Evolutionary conservation across 371 early-diverging fungal species (phyloP).

Genomic region (Globomyces sp.): DNA sequence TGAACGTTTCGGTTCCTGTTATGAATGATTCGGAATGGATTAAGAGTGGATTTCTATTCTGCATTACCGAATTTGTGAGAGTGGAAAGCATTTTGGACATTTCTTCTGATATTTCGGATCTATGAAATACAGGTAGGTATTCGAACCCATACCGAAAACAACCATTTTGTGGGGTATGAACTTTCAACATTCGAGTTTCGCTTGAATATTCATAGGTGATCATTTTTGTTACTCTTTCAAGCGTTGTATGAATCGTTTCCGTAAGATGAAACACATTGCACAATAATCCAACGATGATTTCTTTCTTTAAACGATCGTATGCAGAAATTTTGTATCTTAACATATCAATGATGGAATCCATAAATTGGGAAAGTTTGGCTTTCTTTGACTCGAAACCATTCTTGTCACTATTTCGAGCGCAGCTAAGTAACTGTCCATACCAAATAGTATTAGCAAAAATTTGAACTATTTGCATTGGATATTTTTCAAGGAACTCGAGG

Average conservation of each 20-base stretch:
- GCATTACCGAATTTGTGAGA: no score
- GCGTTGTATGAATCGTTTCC: not conserved
- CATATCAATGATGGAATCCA: not conserved
- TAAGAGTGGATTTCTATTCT: no score
- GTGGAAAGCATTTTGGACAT: no score
- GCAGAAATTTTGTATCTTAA: not conserved
- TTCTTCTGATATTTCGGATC: no score
- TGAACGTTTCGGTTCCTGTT: no score
- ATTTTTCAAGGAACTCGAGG: not conserved
- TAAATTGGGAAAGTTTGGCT: not conserved
- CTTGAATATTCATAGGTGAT: not conserved
- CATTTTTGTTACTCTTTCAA: not conserved
- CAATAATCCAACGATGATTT: not conserved
- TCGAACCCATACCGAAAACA: conserved; percentile 32
- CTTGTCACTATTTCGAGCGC: not conserved
- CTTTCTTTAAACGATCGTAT: not conserved
- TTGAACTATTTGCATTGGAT: conserved; percentile 18
- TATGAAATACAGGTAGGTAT: no score
- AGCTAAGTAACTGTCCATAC: conserved; percentile 1
- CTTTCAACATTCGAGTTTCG: not conserved
- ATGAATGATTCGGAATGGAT: no score
- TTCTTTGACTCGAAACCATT: not conserved
- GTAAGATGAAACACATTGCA: not conserved
- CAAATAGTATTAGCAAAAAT: conserved; percentile 20
- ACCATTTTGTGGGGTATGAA: not conserved